Percentiles rank a stretch among this genome's conserved stretches.
Conservation (phyloP, 2,329 filamentous ascomycete species). For the Tricladium varicosporioides region DNA sequence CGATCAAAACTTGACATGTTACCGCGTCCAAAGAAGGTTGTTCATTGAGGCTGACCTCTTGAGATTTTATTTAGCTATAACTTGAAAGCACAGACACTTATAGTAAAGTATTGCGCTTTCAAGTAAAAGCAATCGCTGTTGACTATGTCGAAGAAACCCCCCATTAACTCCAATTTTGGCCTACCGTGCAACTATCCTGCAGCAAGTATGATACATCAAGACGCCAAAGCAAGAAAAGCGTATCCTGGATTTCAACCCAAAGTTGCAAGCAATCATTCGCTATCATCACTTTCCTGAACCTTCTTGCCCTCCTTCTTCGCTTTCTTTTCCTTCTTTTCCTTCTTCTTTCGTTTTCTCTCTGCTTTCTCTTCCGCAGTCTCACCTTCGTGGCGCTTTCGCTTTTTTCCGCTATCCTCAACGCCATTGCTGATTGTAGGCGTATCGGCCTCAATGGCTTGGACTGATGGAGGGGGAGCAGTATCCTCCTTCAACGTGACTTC, state of each 20-base stretch:
- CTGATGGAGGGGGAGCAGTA: slow-evolving; percentile 37
- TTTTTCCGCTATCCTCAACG: slow-evolving; percentile 63
- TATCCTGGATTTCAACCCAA: slow-evolving; percentile 5
- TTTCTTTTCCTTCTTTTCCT: slow-evolving; percentile 52
- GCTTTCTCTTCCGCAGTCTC: slow-evolving; percentile 67
- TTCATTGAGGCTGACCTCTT: not conserved
- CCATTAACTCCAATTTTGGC: slow-evolving; percentile 8
- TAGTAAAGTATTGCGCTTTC: not conserved
- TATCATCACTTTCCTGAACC: slow-evolving; percentile 40
- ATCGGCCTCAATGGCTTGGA: slow-evolving; percentile 38
- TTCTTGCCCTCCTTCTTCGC: slow-evolving; percentile 44
- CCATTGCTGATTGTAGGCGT: slow-evolving; percentile 50
- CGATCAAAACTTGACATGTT: too few species aligned
- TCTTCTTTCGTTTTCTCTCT: slow-evolving; percentile 48
- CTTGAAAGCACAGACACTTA: not conserved
- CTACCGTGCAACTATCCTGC: slow-evolving; percentile 10
- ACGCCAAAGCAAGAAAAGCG: slow-evolving; percentile 10
- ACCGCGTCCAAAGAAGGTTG: not conserved
- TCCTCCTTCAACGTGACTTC: slow-evolving; percentile 40
- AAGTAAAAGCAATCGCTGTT: not conserved
- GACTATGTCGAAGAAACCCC: not conserved
- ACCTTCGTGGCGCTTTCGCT: slow-evolving; percentile 77
- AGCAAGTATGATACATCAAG: slow-evolving; percentile 15
- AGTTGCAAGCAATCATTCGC: slow-evolving; percentile 40
- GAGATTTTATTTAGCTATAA: not conserved